phyloP scores from a whole-genome alignment of 768 basidiomycete genomes.

The Phylloporus sp. region DNA sequence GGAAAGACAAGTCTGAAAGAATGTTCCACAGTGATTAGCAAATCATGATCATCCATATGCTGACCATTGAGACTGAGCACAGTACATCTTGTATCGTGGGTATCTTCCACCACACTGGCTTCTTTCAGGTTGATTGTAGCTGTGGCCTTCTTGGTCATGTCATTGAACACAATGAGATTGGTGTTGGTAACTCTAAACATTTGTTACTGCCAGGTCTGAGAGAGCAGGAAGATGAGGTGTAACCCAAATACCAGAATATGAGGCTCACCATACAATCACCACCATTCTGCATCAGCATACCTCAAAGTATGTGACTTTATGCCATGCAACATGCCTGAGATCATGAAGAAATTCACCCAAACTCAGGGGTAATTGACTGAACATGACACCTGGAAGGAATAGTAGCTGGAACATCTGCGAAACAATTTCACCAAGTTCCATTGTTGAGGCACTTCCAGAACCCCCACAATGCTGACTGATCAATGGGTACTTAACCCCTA shows the following conservation, averaged over 20 bases:
- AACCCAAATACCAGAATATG: neutral
- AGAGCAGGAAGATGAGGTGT: neutral
- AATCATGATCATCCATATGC: slow-evolving; percentile 55
- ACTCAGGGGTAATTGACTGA: slow-evolving; percentile 80
- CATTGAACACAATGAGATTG: slow-evolving; percentile 85
- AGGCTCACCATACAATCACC: slow-evolving; percentile 83
- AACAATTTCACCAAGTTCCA: slow-evolving; percentile 82
- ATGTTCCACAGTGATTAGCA: slow-evolving; percentile 65
- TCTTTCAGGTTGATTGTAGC: slow-evolving; percentile 89
- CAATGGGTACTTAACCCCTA: too few relatives aligned
- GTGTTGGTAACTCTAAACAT: slow-evolving; percentile 81
- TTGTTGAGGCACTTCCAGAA: slow-evolving; percentile 48
- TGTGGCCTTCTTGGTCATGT: slow-evolving; percentile 86
- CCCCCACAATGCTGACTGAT: slow-evolving; percentile 65
- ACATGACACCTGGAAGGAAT: slow-evolving; percentile 74
- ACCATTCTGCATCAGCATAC: slow-evolving; percentile 86
- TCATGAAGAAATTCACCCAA: slow-evolving; percentile 90
- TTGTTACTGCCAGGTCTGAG: slow-evolving; percentile 75
- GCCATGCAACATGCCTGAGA: slow-evolving; percentile 86
- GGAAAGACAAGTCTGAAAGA: slow-evolving; percentile 84
- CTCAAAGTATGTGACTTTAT: slow-evolving; percentile 93
- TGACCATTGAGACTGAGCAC: slow-evolving; percentile 43
- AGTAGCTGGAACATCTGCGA: slow-evolving; percentile 90
- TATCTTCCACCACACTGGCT: slow-evolving; percentile 70
- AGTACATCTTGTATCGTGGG: slow-evolving; percentile 52